phyloP scores from a whole-genome alignment of 2,329 filamentous ascomycete species.

The Huntiella abstrusa region DNA sequence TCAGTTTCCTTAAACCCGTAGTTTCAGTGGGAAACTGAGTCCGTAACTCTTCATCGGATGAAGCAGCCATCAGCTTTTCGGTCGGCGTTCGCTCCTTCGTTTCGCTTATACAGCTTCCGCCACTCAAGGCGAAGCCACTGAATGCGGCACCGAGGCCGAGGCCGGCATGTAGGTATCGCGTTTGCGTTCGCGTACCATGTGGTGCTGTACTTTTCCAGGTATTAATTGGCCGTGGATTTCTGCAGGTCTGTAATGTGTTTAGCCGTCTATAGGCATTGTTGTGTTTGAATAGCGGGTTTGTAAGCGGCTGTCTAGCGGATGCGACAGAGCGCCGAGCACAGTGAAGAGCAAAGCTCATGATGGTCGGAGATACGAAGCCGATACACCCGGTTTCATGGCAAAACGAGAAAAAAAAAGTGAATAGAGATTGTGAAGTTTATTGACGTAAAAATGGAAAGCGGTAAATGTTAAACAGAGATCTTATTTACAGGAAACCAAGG shows the following conservation, averaged over 20 bases:
- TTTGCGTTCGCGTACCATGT: background rate
- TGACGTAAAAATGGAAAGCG: no score
- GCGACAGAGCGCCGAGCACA: slow-evolving; percentile 1
- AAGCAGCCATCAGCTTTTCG: slow-evolving; percentile 73
- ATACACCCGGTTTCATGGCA: background rate
- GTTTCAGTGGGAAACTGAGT: slow-evolving; percentile 47
- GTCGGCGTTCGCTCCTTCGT: slow-evolving; percentile 6
- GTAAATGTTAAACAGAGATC: no score
- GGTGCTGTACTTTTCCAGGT: background rate
- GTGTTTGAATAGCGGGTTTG: no score
- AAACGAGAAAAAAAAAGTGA: no score
- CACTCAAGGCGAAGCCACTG: slow-evolving; percentile 1
- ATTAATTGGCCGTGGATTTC: no score
- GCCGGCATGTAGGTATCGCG: slow-evolving; percentile 5
- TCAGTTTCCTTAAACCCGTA: slow-evolving; percentile 36
- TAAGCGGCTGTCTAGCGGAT: background rate
- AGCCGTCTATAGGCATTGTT: no score
- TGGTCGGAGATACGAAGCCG: background rate
- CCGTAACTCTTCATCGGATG: slow-evolving; percentile 57
- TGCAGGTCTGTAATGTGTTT: no score
- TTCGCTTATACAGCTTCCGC: background rate
- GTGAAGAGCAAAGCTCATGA: slow-evolving; percentile 9
- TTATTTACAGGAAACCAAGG: no score
- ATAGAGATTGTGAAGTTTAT: no score
- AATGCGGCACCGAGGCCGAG: background rate